A percentile compares a stretch with the other conserved stretches of the same genome.
Evolutionary conservation across 352 stramenopile species (phyloP).

Genomic region (Phytophthora meadii): DNA sequence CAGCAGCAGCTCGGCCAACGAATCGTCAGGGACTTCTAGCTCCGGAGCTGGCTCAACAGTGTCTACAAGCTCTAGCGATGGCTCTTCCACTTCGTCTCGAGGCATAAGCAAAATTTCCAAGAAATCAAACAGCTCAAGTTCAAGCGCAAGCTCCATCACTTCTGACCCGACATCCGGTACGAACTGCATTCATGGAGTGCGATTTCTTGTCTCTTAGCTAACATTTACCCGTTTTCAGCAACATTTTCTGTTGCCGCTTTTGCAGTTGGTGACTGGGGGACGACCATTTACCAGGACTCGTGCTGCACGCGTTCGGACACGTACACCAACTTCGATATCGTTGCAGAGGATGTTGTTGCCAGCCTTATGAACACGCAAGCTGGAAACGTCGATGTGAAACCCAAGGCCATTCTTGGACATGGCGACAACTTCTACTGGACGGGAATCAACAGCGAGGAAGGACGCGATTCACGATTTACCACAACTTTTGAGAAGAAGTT

Average conservation of each 20-base stretch:
- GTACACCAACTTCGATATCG: slow-evolving; percentile 63
- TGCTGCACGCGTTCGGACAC: slow-evolving; percentile 66
- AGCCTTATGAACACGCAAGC: slow-evolving; percentile 66
- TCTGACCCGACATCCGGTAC: slow-evolving; percentile 58
- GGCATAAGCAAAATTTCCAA: slow-evolving; percentile 21
- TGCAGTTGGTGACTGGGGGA: slow-evolving; percentile 80
- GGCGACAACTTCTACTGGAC: slow-evolving; percentile 77
- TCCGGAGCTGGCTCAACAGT: slow-evolving; percentile 19
- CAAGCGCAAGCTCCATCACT: slow-evolving; percentile 31
- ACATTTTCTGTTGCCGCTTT: slow-evolving; percentile 56
- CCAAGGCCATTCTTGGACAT: slow-evolving; percentile 65
- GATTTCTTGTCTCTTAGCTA: background rate
- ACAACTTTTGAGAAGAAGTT: slow-evolving; percentile 69
- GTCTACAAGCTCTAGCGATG: slow-evolving; percentile 3
- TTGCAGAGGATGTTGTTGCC: slow-evolving; percentile 66
- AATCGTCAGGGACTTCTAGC: slow-evolving; percentile 23
- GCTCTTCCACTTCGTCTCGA: slow-evolving; percentile 17
- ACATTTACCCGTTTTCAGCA: slow-evolving; percentile 2
- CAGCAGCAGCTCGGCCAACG: slow-evolving; percentile 30
- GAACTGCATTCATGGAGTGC: background rate
- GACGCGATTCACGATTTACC: slow-evolving; percentile 54
- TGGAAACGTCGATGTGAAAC: slow-evolving; percentile 42
- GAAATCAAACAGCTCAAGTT: slow-evolving; percentile 28
- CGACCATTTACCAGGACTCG: slow-evolving; percentile 60
- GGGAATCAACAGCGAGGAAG: slow-evolving; percentile 52